Conservation (phyloP, 345 rosid species). For the Lepidium aucheri region DNA sequence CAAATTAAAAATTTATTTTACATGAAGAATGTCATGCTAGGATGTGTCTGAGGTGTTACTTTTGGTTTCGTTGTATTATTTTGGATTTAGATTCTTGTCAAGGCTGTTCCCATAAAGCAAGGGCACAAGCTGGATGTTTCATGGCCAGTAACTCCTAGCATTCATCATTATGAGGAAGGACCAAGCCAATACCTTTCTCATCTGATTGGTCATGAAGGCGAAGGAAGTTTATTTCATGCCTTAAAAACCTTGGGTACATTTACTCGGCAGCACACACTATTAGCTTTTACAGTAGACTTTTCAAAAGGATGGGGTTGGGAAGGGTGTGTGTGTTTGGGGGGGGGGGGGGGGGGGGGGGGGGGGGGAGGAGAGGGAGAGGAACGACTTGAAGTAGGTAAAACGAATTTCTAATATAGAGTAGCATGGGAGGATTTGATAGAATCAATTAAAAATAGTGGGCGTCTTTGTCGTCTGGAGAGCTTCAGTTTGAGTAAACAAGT, state of each 20-base stretch:
- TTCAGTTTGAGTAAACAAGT: neutral
- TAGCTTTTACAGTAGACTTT: neutral
- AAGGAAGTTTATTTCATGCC: conserved; percentile 78
- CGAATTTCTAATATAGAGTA: neutral
- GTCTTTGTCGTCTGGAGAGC: neutral
- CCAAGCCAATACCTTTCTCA: conserved; percentile 83
- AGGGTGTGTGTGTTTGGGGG: no score
- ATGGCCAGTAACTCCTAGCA: conserved; percentile 88
- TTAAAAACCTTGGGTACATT: conserved; percentile 75
- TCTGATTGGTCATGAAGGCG: conserved; percentile 89
- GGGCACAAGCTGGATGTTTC: conserved; percentile 65
- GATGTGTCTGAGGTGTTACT: conserved; percentile 1
- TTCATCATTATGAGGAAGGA: conserved; percentile 74
- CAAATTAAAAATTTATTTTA: neutral
- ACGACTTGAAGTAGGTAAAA: neutral
- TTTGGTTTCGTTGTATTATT: neutral
- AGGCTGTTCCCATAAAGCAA: conserved; percentile 69
- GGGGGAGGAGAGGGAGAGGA: no score
- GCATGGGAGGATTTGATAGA: neutral
- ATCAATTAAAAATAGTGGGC: neutral
- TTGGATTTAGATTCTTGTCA: conserved; percentile 63
- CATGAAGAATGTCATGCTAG: neutral
- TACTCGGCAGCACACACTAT: neutral
- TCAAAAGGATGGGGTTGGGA: neutral
- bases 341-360: no score